Conservation (phyloP, 1,284 basidiomycete genomes). For the Polyporus tsugae region DNA sequence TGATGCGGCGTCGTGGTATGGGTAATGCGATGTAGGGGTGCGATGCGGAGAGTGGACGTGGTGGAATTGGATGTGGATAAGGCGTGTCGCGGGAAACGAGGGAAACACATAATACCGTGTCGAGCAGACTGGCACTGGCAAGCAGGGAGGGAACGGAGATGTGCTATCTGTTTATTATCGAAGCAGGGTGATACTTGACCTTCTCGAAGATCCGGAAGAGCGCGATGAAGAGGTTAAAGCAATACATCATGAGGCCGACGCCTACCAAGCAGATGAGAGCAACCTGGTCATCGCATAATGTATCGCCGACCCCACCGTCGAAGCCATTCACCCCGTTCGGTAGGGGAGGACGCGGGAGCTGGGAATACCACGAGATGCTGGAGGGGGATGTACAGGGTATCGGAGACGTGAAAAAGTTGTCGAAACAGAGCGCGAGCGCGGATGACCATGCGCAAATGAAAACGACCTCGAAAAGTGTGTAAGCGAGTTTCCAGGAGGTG, state of each 20-base stretch:
- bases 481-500: conserved; percentile 82
- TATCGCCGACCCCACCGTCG: conserved; percentile 60
- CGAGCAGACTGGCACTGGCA: conserved; percentile 9
- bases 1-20: neutral
- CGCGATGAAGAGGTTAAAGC: conserved; percentile 83
- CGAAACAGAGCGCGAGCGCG: conserved; percentile 86
- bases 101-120: conserved; percentile 7
- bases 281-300: conserved; percentile 75
- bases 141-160: neutral
- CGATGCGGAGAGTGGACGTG: neutral
- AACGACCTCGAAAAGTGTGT: conserved; percentile 84
- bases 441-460: conserved; percentile 95
- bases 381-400: conserved; percentile 75
- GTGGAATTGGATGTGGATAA: neutral
- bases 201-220: conserved; percentile 91
- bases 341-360: conserved; percentile 57
- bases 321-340: conserved; percentile 47
- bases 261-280: conserved; percentile 79
- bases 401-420: conserved; percentile 91
- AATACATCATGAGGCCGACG: conserved; percentile 79
- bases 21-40: neutral
- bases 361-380: conserved; percentile 75
- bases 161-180: conserved; percentile 27
- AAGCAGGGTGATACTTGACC: conserved; percentile 67
- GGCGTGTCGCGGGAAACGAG: conserved; percentile 19